Conservation (phyloP, 176 grass and related monocot species). For the Zea mays region DNA sequence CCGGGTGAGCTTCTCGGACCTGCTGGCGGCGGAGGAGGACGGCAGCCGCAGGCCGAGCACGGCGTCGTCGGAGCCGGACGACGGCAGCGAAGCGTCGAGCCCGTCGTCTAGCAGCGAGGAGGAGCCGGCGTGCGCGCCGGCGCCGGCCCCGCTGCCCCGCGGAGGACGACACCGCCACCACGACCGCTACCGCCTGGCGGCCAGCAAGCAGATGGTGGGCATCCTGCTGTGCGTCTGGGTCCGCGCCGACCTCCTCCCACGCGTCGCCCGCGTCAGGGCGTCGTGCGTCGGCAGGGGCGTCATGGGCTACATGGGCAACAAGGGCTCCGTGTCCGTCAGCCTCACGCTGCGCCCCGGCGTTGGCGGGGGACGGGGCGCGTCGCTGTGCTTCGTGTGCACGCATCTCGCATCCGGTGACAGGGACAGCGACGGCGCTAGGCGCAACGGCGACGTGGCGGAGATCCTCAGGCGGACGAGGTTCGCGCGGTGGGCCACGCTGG, state of each 20-base stretch:
- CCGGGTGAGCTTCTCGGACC: constrained; percentile 52
- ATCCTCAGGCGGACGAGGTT: constrained; percentile 82
- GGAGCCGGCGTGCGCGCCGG: not conserved
- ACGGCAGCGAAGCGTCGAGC: not conserved
- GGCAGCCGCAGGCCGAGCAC: not conserved
- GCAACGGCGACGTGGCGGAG: constrained; percentile 78
- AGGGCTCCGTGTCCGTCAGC: constrained; percentile 92
- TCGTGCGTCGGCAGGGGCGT: constrained; percentile 75
- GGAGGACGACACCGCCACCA: no score
- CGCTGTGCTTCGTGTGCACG: constrained; percentile 92
- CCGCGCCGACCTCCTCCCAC: constrained; percentile 44
- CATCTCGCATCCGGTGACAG: constrained; percentile 91
- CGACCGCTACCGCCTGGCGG: constrained; percentile 22
- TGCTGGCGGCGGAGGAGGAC: constrained; percentile 29
- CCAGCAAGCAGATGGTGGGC: constrained; percentile 92
- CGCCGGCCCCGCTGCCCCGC: not conserved
- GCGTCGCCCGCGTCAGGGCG: constrained; percentile 50
- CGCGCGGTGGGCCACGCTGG: no score
- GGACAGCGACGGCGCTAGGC: constrained; percentile 73
- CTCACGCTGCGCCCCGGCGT: constrained; percentile 42
- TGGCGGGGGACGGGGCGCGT: not conserved
- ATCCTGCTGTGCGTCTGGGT: constrained; percentile 93
- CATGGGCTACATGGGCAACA: constrained; percentile 98
- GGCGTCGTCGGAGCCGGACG: not conserved
- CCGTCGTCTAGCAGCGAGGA: constrained; percentile 52